Evolutionary conservation across 1,139 yeast species (phyloP), one percentile per base, ranked within the genome.

Genomic region (Tardiomyces blankii): DNA sequence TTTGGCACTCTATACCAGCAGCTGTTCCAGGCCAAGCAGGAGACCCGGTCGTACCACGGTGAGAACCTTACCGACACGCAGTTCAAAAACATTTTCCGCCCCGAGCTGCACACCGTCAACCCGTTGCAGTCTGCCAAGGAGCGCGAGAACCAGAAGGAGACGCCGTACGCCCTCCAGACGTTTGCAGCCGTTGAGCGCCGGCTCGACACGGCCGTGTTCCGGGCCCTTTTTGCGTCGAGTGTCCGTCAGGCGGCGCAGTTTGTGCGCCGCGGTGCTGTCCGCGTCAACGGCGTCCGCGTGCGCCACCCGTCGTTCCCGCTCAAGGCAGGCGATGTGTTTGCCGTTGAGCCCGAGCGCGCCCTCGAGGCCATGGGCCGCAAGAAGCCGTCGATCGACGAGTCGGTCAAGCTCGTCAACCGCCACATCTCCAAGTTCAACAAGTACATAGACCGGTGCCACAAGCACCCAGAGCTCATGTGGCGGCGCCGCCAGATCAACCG

Each of bases 31-130:
- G 82, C 96, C 46, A 91, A 93, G 64, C 82, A 82, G 60, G 96
- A 88, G 62, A 82, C 97, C 3, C 77, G 98, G 67, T 83, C 93
- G 1, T 91, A 91, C 64, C 98, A 91, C 63, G 98, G 98, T 55
- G 97, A 91, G 60, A 89, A 84, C 62, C 67, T 91, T 48, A 83
- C 93, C 0, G 98, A 91, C 63, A 70, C 78, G 25, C 78, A 91
- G 60, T 86, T 89, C 79, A 79, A 82, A 60, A 70, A 79, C 27
- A 65, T 77, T 44, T 88, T 88, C 66, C 71, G 78, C 49, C 83
- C 89, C 33, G 79, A 82, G 48, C 70, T 87, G 54, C 81, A 84
- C 50, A 84, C 94, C 33, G 96, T 87, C 43, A 91, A 93, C 2
- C 89, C 69, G 82, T 59, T 65, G 41, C 61, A 60, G 48, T 52